phyloP scores from a whole-genome alignment of 1,139 yeast species.

The Petasospora fabianii region DNA sequence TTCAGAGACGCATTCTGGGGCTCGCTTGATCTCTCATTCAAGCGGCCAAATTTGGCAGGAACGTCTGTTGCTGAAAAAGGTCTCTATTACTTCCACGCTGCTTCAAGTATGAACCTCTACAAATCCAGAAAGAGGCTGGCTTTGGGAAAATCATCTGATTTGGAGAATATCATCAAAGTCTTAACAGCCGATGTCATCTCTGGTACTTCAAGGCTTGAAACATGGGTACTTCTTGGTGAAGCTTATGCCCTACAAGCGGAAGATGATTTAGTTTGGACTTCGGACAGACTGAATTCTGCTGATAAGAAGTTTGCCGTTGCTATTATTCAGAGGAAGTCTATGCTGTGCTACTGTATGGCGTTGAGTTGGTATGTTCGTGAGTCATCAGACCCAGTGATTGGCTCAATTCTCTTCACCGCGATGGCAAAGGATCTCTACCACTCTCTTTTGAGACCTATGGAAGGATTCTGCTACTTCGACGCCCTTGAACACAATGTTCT shows the following conservation, averaged over 20 bases:
- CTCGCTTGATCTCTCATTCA: constrained; percentile 35
- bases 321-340: constrained; percentile 60
- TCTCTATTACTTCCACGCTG: constrained; percentile 69
- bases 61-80: constrained; percentile 55
- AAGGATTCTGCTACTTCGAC: constrained; percentile 31
- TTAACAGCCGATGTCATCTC: constrained; percentile 64
- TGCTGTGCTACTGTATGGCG: constrained; percentile 76
- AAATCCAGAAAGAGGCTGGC: constrained; percentile 66
- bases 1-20: constrained; percentile 62
- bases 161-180: constrained; percentile 67
- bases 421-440: constrained; percentile 61
- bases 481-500: constrained; percentile 20
- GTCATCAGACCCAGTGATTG: constrained; percentile 11
- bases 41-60: constrained; percentile 38
- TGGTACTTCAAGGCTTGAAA: constrained; percentile 68
- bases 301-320: constrained; percentile 67
- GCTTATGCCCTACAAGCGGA: constrained; percentile 78
- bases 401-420: constrained; percentile 43
- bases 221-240: constrained; percentile 84
- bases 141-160: constrained; percentile 78
- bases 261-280: constrained; percentile 86
- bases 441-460: constrained; percentile 66
- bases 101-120: constrained; percentile 62
- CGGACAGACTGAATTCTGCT: constrained; percentile 68
- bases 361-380: constrained; percentile 40